Percentiles rank a stretch among this genome's conserved stretches.
Evolutionary conservation across 768 basidiomycete genomes (phyloP).

Genomic region (Tylopilus plumbeoviolaceoides): DNA sequence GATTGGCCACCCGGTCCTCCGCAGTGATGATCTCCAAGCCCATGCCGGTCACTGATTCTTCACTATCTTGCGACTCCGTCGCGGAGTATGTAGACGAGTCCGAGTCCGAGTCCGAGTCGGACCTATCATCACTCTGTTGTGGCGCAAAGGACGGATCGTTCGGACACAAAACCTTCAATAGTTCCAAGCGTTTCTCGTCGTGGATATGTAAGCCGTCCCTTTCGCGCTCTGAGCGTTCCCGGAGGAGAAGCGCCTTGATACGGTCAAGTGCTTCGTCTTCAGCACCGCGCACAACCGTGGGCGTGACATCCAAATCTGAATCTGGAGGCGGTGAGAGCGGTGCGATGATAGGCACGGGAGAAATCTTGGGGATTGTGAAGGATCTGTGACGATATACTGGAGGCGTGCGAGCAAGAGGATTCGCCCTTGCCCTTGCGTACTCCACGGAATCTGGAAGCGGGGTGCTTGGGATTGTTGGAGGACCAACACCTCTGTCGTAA

Average conservation of each 20-base stretch:
- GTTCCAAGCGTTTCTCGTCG: conserved; percentile 8
- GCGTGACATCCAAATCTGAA: conserved; percentile 9
- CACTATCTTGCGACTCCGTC: conserved; percentile 22
- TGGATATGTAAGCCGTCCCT: conserved; percentile 30
- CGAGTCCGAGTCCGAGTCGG: too few relatives aligned
- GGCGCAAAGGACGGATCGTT: background rate
- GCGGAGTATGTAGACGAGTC: conserved; percentile 5
- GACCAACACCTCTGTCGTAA: conserved; percentile 3
- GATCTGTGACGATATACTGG: conserved; percentile 2
- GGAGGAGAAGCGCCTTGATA: conserved; percentile 36
- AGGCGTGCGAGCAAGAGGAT: conserved; percentile 24
- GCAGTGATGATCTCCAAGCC: background rate
- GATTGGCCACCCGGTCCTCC: background rate
- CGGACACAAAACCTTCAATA: background rate
- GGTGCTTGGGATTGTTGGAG: conserved; percentile 24
- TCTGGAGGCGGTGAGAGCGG: conserved; percentile 36
- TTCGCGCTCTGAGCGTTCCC: conserved; percentile 37
- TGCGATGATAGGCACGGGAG: conserved; percentile 49
- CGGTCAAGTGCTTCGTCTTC: conserved; percentile 45
- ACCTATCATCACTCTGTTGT: conserved; percentile 6
- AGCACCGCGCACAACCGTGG: conserved; percentile 21
- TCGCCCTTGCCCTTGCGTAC: conserved; percentile 18
- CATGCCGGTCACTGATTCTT: background rate
- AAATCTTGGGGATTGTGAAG: conserved; percentile 3
- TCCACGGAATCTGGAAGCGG: conserved; percentile 23